These are phyloP conservation scores for Urochloa ruziziensis DNA, from an alignment of 176 grass and related monocot species.

Conservation along the genomic window DNA sequence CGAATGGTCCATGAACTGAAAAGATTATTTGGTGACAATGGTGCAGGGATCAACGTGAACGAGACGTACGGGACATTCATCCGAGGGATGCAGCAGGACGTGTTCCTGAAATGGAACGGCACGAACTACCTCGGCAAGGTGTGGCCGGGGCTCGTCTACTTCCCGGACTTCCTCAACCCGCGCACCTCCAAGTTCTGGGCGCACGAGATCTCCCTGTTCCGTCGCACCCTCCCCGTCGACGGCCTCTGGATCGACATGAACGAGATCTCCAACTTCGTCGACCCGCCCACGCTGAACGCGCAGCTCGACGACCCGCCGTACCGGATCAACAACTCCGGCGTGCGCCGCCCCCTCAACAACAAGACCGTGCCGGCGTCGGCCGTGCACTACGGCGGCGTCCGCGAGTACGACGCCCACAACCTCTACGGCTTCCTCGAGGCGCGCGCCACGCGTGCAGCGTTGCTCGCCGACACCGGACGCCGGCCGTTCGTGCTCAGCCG, in stretches of 20 bases:
- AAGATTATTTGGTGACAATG: neutral
- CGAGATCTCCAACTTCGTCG: slow-evolving; percentile 75
- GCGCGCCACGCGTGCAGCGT: slow-evolving; percentile 50
- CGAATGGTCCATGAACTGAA: neutral
- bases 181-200: slow-evolving; percentile 59
- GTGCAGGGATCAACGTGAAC: slow-evolving; percentile 66
- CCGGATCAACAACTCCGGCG: slow-evolving; percentile 71
- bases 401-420: slow-evolving; percentile 86
- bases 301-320: slow-evolving; percentile 75
- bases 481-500: slow-evolving; percentile 77
- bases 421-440: slow-evolving; percentile 69
- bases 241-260: slow-evolving; percentile 98
- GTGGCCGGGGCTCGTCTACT: slow-evolving; percentile 80
- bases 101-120: slow-evolving; percentile 77
- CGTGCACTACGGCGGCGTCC: slow-evolving; percentile 56
- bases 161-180: slow-evolving; percentile 85
- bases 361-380: slow-evolving; percentile 67
- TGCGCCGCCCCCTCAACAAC: slow-evolving; percentile 46
- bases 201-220: slow-evolving; percentile 60
- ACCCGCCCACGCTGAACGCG: slow-evolving; percentile 33
- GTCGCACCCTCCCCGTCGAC: slow-evolving; percentile 67
- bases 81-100: slow-evolving; percentile 52
- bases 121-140: slow-evolving; percentile 63
- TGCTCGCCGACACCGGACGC: slow-evolving; percentile 55
- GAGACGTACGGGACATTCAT: slow-evolving; percentile 51